Base-by-base conservation (phyloP, 83 land plant species). In the Picea abies region DNA sequence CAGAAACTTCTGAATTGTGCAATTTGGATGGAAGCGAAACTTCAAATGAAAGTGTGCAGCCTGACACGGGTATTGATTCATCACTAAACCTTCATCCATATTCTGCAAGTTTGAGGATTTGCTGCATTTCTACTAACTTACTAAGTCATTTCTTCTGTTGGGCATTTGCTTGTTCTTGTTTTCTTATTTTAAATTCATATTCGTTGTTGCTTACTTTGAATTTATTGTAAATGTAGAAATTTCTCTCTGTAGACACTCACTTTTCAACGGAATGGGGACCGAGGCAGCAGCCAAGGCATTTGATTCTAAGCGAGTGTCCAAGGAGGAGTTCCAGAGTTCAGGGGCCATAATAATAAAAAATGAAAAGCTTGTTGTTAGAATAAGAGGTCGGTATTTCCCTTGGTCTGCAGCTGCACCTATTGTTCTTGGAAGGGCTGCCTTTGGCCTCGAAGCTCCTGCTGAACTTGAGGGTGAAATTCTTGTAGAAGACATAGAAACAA, bases 381-480 rank as follows among this genome's bases (percentile, higher is more conserved):
- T 22, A 68, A 62, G 82, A 78, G 88, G 75, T 56, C 86, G 39
- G 84, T 93, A 93, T 81, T 85, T 85, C 56, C 70, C 88, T 4
- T 93, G 91, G 92, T 88, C 84, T 19, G 91, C 85, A 84, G 91
- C 90, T 83, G 91, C 91, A 73, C 88, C 82, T 63, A 19, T 90
- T 23, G 67, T 89, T 70, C 91, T 93, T 86, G 95, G 91, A 76
- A 85, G 62, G 84, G 87, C 85, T 77, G 91, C 87, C 9, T 89
- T 84, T 83, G 93, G 88, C 79, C 60, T 87, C 22, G 85, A 88
- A 62, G 47, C 87, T 49, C 83, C 86, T 56, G 44, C 83, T 86
- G 88, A 89, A 11, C 58, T 67, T 20, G 66, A 85, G 32, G 95
- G 86, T 87, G 82, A 88, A 39, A 86, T 93, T 26, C 86, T 84